These are phyloP conservation scores for Apiotrichum montevideense DNA, from an alignment of 1,284 basidiomycete genomes.

Conservation along the genomic window DNA sequence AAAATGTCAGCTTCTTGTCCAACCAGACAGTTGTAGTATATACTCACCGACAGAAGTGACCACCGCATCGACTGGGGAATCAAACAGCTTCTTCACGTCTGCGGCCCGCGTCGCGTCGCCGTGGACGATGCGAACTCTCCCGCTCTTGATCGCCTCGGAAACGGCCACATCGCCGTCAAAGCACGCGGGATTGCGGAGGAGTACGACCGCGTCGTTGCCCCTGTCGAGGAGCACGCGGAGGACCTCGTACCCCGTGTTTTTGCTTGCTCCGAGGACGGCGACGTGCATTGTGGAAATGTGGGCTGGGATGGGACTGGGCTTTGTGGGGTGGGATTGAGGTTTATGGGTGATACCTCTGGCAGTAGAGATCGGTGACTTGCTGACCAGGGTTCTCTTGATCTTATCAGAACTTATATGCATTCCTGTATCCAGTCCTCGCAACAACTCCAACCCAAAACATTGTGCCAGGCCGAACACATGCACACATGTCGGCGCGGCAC, in stretches of 20 bases:
- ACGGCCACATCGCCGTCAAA: conserved; percentile 18
- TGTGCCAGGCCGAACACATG: too few species aligned
- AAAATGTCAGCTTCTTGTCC: too few species aligned
- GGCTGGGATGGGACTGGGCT: neutral
- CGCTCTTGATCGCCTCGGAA: conserved; percentile 8
- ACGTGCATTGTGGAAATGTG: conserved; percentile 13
- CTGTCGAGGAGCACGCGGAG: conserved; percentile 10
- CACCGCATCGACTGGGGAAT: conserved; percentile 18
- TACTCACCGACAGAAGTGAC: conserved; percentile 26
- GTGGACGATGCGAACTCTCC: conserved; percentile 17
- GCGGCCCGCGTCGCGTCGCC: conserved; percentile 25
- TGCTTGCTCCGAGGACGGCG: conserved; percentile 24
- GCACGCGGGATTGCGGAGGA: conserved; percentile 20
- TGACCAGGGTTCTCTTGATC: too few species aligned
- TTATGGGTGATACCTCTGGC: neutral
- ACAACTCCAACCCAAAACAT: too few species aligned
- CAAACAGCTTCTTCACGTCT: conserved; percentile 23
- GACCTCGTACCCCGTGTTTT: conserved; percentile 15
- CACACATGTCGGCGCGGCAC: too few species aligned
- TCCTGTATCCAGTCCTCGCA: too few species aligned
- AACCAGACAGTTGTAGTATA: neutral
- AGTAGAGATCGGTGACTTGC: too few species aligned
- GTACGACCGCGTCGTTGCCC: neutral
- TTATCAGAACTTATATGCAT: too few species aligned
- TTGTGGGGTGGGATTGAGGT: neutral